These are phyloP conservation scores for Oleoguttula mirabilis DNA, from an alignment of 495 filamentous ascomycete species.

Conservation along the genomic window DNA sequence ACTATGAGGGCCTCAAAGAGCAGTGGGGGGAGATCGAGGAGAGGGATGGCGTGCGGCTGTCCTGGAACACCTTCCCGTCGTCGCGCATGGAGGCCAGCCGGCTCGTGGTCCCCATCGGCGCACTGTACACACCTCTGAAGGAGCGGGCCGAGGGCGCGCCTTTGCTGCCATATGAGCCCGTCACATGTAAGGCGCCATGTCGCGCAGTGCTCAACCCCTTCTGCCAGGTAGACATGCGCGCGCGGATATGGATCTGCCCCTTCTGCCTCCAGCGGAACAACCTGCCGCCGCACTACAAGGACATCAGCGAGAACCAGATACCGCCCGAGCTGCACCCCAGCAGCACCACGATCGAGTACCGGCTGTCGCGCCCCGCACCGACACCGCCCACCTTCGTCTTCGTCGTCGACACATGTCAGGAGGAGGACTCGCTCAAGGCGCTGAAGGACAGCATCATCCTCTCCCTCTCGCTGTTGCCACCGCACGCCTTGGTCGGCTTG, in stretches of 20 bases:
- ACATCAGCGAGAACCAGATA: slow-evolving; percentile 89
- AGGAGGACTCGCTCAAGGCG: slow-evolving; percentile 91
- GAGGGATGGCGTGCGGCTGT: slow-evolving; percentile 88
- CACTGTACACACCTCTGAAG: slow-evolving; percentile 91
- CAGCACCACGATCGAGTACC: slow-evolving; percentile 97
- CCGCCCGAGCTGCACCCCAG: slow-evolving; percentile 86
- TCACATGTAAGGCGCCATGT: slow-evolving; percentile 93
- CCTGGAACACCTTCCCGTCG: slow-evolving; percentile 99
- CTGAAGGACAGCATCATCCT: slow-evolving; percentile 93
- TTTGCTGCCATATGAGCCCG: slow-evolving; percentile 88
- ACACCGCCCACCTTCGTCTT: slow-evolving; percentile 95
- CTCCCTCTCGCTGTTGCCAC: slow-evolving; percentile 89
- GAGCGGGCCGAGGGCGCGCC: slow-evolving; percentile 76
- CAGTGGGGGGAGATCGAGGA: slow-evolving; percentile 97
- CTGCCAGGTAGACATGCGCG: slow-evolving; percentile 91
- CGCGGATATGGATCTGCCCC: slow-evolving; percentile 94
- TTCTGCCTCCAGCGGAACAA: slow-evolving; percentile 95
- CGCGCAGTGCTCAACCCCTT: slow-evolving; percentile 94
- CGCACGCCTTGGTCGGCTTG: slow-evolving; percentile 85
- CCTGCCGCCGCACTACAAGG: slow-evolving; percentile 95
- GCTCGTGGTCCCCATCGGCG: slow-evolving; percentile 93
- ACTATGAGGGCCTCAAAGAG: slow-evolving; percentile 79
- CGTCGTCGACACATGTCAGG: slow-evolving; percentile 97
- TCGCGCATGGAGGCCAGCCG: slow-evolving; percentile 97
- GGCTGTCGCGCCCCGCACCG: slow-evolving; percentile 80